Evolutionary conservation across 352 stramenopile species (phyloP).

Genomic region (Globisporangium spiculum): DNA sequence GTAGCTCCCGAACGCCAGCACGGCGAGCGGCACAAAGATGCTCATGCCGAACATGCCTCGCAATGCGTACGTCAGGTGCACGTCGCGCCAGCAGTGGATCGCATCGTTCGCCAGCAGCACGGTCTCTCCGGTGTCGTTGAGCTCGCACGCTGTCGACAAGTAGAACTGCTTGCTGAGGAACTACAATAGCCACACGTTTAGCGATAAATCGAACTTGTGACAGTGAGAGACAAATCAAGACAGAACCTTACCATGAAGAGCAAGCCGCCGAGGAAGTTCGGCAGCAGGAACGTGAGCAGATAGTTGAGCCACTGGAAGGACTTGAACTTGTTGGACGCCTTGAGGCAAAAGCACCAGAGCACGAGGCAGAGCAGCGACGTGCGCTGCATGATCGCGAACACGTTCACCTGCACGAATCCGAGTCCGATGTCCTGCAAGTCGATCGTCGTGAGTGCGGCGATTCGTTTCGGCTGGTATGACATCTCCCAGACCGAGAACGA

Average conservation of each 20-base stretch:
- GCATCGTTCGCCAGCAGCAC: slow-evolving; percentile 31
- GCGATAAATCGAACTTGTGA: too few relatives aligned
- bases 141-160: slow-evolving; percentile 22
- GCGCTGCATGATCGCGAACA: slow-evolving; percentile 25
- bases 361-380: slow-evolving; percentile 23
- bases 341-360: slow-evolving; percentile 37
- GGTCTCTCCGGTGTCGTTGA: slow-evolving; percentile 11
- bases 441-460: slow-evolving; percentile 30
- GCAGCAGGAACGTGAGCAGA: slow-evolving; percentile 32
- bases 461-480: slow-evolving; percentile 29
- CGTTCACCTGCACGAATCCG: slow-evolving; percentile 23
- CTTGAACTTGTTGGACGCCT: slow-evolving; percentile 45
- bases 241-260: slow-evolving; percentile 27
- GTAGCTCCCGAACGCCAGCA: slow-evolving; percentile 37
- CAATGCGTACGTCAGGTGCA: slow-evolving; percentile 25
- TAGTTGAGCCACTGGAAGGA: slow-evolving; percentile 35
- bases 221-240: too few relatives aligned
- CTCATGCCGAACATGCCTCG: slow-evolving; percentile 39
- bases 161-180: slow-evolving; percentile 41
- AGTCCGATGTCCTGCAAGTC: slow-evolving; percentile 27
- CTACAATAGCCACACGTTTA: neutral
- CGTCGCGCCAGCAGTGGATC: slow-evolving; percentile 27
- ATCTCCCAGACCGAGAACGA: slow-evolving; percentile 35
- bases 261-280: slow-evolving; percentile 26
- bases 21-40: slow-evolving; percentile 32